These are phyloP conservation scores for Lupinus albus DNA, from an alignment of 306 rosid species.

Conservation along the genomic window DNA sequence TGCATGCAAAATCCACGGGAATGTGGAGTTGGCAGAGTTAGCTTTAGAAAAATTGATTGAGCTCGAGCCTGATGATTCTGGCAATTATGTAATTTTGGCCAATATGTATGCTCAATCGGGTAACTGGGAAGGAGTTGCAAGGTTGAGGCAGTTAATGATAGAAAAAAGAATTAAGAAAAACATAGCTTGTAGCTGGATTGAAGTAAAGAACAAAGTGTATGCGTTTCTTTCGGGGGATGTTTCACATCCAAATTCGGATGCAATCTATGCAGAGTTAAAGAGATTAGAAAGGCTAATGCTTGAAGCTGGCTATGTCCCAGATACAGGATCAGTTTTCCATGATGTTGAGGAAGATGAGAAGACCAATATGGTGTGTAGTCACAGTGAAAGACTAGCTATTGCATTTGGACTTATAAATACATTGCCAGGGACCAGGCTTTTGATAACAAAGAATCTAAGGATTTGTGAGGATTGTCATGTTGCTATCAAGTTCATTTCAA, in stretches of 20 bases:
- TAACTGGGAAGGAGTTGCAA: slow-evolving; percentile 77
- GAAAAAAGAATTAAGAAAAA: slow-evolving; percentile 66
- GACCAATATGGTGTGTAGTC: slow-evolving; percentile 63
- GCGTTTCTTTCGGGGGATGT: slow-evolving; percentile 69
- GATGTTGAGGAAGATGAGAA: slow-evolving; percentile 87
- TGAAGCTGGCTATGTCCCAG: slow-evolving; percentile 76
- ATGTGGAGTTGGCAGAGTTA: slow-evolving; percentile 60
- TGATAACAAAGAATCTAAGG: slow-evolving; percentile 73
- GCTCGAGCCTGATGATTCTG: slow-evolving; percentile 72
- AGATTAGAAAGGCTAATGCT: slow-evolving; percentile 64
- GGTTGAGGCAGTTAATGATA: slow-evolving; percentile 64
- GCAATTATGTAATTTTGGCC: slow-evolving; percentile 74
- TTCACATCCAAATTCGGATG: slow-evolving; percentile 61
- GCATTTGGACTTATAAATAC: slow-evolving; percentile 83
- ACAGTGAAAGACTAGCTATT: slow-evolving; percentile 81
- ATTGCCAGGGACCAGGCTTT: slow-evolving; percentile 58
- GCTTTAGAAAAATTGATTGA: slow-evolving; percentile 65
- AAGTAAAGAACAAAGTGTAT: slow-evolving; percentile 67
- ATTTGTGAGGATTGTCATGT: slow-evolving; percentile 82
- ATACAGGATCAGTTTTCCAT: slow-evolving; percentile 70
- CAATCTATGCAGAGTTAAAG: slow-evolving; percentile 67
- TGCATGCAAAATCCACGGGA: slow-evolving; percentile 65
- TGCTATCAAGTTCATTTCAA: slow-evolving; percentile 71
- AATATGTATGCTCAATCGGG: slow-evolving; percentile 80
- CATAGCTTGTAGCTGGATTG: slow-evolving; percentile 81